Evolutionary conservation across 1,284 basidiomycete genomes (phyloP).

Genomic region (Malassezia nana): DNA sequence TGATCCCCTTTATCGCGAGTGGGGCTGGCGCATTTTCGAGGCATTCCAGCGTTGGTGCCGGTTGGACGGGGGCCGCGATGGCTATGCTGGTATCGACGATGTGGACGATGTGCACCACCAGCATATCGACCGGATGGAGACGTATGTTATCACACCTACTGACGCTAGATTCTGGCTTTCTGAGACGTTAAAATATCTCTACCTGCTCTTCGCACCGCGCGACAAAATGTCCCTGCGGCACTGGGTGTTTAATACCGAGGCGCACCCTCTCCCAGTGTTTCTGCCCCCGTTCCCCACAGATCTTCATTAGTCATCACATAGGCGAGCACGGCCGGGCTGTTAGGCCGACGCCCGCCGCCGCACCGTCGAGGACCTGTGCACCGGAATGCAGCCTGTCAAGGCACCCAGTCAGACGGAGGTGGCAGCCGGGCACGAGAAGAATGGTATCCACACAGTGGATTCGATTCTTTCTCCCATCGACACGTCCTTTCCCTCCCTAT

Average conservation of each 20-base stretch:
- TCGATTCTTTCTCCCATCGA: not conserved
- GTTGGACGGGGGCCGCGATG: conserved; percentile 57
- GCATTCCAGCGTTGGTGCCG: conserved; percentile 75
- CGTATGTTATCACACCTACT: conserved; percentile 53
- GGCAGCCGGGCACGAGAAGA: not conserved
- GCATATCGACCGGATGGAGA: conserved; percentile 85
- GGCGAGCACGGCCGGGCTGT: not conserved
- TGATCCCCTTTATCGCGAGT: conserved; percentile 66
- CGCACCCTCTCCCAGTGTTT: conserved; percentile 45
- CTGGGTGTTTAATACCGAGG: conserved; percentile 71
- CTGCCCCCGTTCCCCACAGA: conserved; percentile 28
- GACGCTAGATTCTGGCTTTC: conserved; percentile 51
- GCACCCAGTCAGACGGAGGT: not conserved
- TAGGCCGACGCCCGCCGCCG: too few species aligned
- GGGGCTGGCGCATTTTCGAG: conserved; percentile 82
- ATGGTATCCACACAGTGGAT: not conserved
- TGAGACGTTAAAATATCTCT: conserved; percentile 93
- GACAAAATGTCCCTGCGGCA: conserved; percentile 58
- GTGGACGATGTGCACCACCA: conserved; percentile 57
- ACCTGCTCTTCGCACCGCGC: conserved; percentile 71
- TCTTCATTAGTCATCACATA: conserved; percentile 18
- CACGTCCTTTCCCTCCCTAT: not conserved
- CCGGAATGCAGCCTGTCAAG: not conserved
- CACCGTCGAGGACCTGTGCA: too few species aligned
- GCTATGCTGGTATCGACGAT: conserved; percentile 73